A percentile compares a stretch with the other conserved stretches of the same genome.
Evolutionary conservation across 2,329 filamentous ascomycete genomes (phyloP).

Genomic region (Neophaeococcomyces aloes): DNA sequence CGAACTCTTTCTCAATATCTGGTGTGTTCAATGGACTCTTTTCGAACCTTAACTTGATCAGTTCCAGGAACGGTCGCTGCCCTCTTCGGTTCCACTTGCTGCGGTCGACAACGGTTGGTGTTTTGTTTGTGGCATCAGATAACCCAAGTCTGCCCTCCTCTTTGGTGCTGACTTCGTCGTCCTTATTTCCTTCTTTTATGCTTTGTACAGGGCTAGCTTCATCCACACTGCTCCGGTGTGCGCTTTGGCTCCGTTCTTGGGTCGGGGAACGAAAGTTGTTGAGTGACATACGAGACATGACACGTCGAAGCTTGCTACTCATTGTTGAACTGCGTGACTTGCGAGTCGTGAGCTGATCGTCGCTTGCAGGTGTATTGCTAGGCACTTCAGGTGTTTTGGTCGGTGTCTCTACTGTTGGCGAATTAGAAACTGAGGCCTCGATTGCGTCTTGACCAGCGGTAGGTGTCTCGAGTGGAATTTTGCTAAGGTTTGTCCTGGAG

Average conservation of each 20-base stretch:
- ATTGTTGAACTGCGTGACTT: neutral
- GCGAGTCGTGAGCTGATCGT: neutral
- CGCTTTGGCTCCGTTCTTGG: neutral
- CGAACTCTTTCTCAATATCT: conserved; percentile 16
- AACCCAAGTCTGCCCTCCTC: neutral
- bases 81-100: neutral
- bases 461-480: neutral
- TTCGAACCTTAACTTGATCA: conserved; percentile 17
- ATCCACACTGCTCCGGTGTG: neutral
- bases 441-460: conserved; percentile 1
- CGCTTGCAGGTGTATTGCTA: conserved; percentile 1
- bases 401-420: too few species aligned
- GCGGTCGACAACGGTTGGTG: neutral
- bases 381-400: neutral
- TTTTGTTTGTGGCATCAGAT: neutral
- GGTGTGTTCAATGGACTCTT: conserved; percentile 16
- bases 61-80: conserved; percentile 10
- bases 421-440: too few species aligned
- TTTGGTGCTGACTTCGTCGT: conserved; percentile 4
- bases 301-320: neutral
- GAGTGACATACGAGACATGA: conserved; percentile 2
- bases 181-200: conserved; percentile 10
- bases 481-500: conserved; percentile 8
- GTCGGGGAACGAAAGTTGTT: conserved; percentile 3
- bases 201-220: neutral